Conservation (phyloP, 345 rosid species). For the Brassica cretica region DNA sequence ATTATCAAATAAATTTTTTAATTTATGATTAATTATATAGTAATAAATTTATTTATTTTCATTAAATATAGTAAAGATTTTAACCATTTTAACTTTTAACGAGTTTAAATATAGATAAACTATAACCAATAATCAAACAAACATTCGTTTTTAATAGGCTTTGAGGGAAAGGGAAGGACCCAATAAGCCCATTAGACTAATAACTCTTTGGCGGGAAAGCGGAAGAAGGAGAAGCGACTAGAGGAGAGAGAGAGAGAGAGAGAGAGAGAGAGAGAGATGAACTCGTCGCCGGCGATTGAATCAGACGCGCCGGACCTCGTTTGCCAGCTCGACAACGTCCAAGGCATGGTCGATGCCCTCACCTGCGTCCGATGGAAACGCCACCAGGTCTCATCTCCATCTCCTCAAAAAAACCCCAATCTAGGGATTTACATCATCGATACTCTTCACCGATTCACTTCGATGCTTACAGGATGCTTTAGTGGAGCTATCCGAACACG, state of each 20-base stretch:
- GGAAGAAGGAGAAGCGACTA: constrained; percentile 39
- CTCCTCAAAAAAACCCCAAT: not conserved
- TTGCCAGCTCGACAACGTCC: constrained; percentile 76
- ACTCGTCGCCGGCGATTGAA: constrained; percentile 70
- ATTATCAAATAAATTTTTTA: too few species aligned
- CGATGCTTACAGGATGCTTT: constrained; percentile 62
- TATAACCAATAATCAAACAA: too few species aligned
- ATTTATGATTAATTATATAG: too few species aligned
- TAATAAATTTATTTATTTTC: too few species aligned
- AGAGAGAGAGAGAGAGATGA: constrained; percentile 38
- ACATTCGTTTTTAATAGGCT: not conserved
- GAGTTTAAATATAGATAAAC: too few species aligned
- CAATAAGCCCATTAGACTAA: not conserved
- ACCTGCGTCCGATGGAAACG: constrained; percentile 93
- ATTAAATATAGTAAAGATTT: too few species aligned
- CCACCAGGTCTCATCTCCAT: constrained; percentile 55
- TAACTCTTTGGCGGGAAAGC: constrained; percentile 16
- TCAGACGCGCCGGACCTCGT: constrained; percentile 66
- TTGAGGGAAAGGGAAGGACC: not conserved
- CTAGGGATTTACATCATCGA: not conserved
- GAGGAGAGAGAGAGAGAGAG: not conserved
- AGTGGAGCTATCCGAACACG: constrained; percentile 82
- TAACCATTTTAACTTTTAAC: too few species aligned
- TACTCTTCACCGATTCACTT: not conserved
- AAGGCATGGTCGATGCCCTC: constrained; percentile 91